phyloP scores from a whole-genome alignment of 148 eudicot species.

The Fagopyrum esculentum region DNA sequence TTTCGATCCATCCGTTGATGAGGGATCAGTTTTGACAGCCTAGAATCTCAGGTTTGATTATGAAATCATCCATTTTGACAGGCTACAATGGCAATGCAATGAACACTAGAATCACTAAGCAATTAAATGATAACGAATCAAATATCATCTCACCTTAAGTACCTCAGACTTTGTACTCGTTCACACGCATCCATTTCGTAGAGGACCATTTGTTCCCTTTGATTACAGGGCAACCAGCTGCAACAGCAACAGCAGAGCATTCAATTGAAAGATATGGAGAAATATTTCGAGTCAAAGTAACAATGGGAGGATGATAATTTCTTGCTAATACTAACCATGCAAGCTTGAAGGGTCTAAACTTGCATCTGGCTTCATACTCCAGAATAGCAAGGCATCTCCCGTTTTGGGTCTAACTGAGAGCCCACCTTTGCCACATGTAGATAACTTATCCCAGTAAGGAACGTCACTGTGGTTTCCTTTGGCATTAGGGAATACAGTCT shows the following conservation, averaged over 20 bases:
- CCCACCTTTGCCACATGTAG: slow-evolving; percentile 85
- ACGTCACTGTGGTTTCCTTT: slow-evolving; percentile 66
- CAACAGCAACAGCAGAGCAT: background rate
- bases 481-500: slow-evolving; percentile 85
- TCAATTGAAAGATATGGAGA: background rate
- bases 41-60: background rate
- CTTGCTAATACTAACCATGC: slow-evolving; percentile 60
- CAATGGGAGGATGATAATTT: background rate
- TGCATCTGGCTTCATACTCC: slow-evolving; percentile 98
- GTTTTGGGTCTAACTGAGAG: slow-evolving; percentile 78
- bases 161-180: slow-evolving; percentile 15
- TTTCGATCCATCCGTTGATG: no score
- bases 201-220: slow-evolving; percentile 28
- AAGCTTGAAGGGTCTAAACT: slow-evolving; percentile 77
- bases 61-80: background rate
- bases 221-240: slow-evolving; percentile 27
- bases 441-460: slow-evolving; percentile 84
- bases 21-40: background rate
- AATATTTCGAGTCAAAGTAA: background rate
- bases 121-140: background rate
- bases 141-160: background rate
- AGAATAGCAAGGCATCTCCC: slow-evolving; percentile 93
- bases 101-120: background rate
- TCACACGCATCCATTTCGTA: slow-evolving; percentile 25
- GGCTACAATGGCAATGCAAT: background rate